A percentile compares a stretch with the other conserved stretches of the same genome.
phyloP scores from a whole-genome alignment of 108 stramenopile genomes.

The Bacterosira constricta region DNA sequence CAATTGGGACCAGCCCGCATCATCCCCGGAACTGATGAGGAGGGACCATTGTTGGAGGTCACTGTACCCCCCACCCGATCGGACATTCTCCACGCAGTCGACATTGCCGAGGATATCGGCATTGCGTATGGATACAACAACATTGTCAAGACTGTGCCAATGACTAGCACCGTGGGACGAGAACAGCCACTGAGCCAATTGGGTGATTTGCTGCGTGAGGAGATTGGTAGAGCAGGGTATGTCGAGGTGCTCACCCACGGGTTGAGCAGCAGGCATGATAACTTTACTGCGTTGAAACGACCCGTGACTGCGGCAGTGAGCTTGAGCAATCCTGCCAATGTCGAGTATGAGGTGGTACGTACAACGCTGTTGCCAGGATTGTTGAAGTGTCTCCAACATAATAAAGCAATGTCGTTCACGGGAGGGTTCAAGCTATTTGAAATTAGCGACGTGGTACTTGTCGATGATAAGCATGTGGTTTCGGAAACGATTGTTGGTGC shows the following conservation, averaged over 20 bases:
- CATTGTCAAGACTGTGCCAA: conserved; percentile 87
- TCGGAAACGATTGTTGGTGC: conserved; percentile 94
- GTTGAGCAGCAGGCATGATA: conserved; percentile 89
- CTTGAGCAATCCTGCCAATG: conserved; percentile 96
- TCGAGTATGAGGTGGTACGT: conserved; percentile 97
- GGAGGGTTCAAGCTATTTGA: conserved; percentile 92
- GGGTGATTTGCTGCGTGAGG: conserved; percentile 94
- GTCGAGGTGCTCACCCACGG: conserved; percentile 93
- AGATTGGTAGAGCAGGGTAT: conserved; percentile 95
- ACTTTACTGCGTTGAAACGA: conserved; percentile 87
- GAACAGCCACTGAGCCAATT: conserved; percentile 91
- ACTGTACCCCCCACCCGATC: conserved; percentile 97
- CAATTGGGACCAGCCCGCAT: conserved; percentile 92
- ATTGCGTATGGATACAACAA: conserved; percentile 99
- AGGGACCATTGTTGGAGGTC: conserved; percentile 81
- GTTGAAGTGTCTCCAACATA: conserved; percentile 94
- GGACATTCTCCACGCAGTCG: conserved; percentile 97
- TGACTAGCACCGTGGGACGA: conserved; percentile 81
- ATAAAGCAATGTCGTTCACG: conserved; percentile 82
- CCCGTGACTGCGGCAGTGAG: conserved; percentile 77
- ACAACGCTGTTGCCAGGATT: conserved; percentile 96
- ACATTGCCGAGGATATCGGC: conserved; percentile 98
- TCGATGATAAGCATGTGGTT: conserved; percentile 83
- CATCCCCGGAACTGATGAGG: conserved; percentile 51
- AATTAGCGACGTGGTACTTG: conserved; percentile 94